Conservation (phyloP, 805 yeast species). For the Kluyveromyces lactis region DNA sequence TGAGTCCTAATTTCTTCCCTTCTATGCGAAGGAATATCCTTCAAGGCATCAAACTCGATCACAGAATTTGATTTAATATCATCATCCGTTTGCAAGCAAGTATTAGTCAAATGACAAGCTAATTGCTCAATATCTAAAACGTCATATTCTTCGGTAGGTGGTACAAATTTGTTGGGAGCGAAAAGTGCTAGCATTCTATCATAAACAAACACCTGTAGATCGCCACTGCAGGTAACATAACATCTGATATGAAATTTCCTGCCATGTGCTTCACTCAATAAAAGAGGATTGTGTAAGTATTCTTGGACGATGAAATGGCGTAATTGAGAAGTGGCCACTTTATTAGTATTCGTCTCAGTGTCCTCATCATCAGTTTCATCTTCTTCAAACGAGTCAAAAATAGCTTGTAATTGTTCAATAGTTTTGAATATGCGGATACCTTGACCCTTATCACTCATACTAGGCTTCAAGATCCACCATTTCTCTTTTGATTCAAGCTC, state of each 20-base stretch:
- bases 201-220: slow-evolving; percentile 71
- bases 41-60: slow-evolving; percentile 52
- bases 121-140: slow-evolving; percentile 35
- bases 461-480: slow-evolving; percentile 88
- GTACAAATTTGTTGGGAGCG: slow-evolving; percentile 46
- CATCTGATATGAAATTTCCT: slow-evolving; percentile 86
- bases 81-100: slow-evolving; percentile 69
- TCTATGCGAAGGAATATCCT: slow-evolving; percentile 32
- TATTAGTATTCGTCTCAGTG: slow-evolving; percentile 41
- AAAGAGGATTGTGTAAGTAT: slow-evolving; percentile 61
- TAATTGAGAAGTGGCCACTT: slow-evolving; percentile 75
- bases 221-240: slow-evolving; percentile 71
- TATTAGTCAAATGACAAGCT: slow-evolving; percentile 83
- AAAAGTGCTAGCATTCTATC: slow-evolving; percentile 75
- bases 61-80: slow-evolving; percentile 39
- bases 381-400: slow-evolving; percentile 82
- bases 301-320: slow-evolving; percentile 89
- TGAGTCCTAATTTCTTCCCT: slow-evolving; percentile 40
- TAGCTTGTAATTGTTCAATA: slow-evolving; percentile 67
- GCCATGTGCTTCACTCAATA: slow-evolving; percentile 48
- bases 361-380: slow-evolving; percentile 55
- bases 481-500: slow-evolving; percentile 49
- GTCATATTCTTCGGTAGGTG: slow-evolving; percentile 26
- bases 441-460: slow-evolving; percentile 96
- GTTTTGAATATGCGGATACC: slow-evolving; percentile 82